Conservation (phyloP, 306 rosid species). For the Psophocarpus tetragonolobus region DNA sequence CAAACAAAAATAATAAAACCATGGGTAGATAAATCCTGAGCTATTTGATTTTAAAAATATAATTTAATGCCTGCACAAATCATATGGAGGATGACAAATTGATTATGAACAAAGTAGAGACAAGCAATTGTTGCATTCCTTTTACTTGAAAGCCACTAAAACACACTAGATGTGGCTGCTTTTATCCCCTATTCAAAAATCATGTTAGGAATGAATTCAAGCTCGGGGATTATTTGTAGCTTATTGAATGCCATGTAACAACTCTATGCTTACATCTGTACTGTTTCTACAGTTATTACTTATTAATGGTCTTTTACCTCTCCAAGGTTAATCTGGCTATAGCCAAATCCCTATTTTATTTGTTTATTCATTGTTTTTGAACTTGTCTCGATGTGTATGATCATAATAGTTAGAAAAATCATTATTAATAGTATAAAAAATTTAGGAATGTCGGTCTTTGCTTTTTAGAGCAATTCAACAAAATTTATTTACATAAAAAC, state of each 20-base stretch:
- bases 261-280: slow-evolving; percentile 3
- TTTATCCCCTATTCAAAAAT: not conserved
- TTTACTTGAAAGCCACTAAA: slow-evolving; percentile 19
- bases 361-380: not conserved
- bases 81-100: not conserved
- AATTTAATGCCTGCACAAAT: slow-evolving; percentile 4
- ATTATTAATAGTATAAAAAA: not conserved
- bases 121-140: slow-evolving; percentile 3
- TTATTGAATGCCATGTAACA: not conserved
- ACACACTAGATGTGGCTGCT: not conserved
- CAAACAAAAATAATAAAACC: not conserved
- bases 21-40: not conserved
- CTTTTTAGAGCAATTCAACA: not conserved
- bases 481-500: not conserved
- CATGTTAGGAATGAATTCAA: not conserved
- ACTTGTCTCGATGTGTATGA: not conserved
- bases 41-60: not conserved
- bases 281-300: not conserved
- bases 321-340: slow-evolving; percentile 18
- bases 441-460: not conserved
- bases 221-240: slow-evolving; percentile 2
- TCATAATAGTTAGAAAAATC: not conserved
- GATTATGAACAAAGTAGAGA: not conserved
- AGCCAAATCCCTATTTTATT: not conserved
- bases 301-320: not conserved